These are phyloP conservation scores for Colletotrichum higginsianum DNA, from an alignment of 2,329 filamentous ascomycete species.

Conservation along the genomic window DNA sequence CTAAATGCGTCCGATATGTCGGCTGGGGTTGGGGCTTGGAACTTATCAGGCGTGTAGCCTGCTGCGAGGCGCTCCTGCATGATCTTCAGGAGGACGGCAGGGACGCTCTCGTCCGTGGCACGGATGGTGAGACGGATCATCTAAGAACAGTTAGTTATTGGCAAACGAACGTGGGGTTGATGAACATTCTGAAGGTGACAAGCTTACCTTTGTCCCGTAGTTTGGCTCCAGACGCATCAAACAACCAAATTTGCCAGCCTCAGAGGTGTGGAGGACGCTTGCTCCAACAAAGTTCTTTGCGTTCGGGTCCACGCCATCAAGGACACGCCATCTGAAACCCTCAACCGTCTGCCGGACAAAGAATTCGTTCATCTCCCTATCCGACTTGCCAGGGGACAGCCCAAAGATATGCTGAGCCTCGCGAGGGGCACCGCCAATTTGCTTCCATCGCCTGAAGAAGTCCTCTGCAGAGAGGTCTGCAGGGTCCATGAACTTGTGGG, in stretches of 20 bases:
- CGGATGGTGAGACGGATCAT: conserved; percentile 96
- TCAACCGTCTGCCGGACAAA: conserved; percentile 82
- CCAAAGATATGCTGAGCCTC: conserved; percentile 93
- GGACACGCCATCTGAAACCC: conserved; percentile 90
- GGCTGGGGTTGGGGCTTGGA: conserved; percentile 58
- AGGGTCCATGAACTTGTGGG: conserved; percentile 97
- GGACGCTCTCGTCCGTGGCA: conserved; percentile 92
- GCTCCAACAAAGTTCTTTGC: conserved; percentile 94
- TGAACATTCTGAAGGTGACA: not conserved
- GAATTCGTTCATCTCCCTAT: conserved; percentile 76
- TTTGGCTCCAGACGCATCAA: conserved; percentile 95
- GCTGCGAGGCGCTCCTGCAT: conserved; percentile 87
- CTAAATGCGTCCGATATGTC: conserved; percentile 71
- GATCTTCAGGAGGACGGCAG: conserved; percentile 82
- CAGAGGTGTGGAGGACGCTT: conserved; percentile 85
- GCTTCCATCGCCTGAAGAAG: conserved; percentile 99
- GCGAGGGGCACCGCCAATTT: conserved; percentile 90
- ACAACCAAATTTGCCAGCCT: conserved; percentile 93
- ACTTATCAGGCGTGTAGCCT: conserved; percentile 62
- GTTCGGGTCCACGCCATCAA: conserved; percentile 92
- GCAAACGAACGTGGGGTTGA: not conserved
- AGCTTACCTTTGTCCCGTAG: conserved; percentile 83
- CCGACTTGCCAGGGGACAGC: conserved; percentile 67
- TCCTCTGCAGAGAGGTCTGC: conserved; percentile 90
- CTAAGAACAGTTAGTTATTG: conserved; percentile 64